Conservation (phyloP, 495 filamentous ascomycete genomes). For the Xylaria palmicola region DNA sequence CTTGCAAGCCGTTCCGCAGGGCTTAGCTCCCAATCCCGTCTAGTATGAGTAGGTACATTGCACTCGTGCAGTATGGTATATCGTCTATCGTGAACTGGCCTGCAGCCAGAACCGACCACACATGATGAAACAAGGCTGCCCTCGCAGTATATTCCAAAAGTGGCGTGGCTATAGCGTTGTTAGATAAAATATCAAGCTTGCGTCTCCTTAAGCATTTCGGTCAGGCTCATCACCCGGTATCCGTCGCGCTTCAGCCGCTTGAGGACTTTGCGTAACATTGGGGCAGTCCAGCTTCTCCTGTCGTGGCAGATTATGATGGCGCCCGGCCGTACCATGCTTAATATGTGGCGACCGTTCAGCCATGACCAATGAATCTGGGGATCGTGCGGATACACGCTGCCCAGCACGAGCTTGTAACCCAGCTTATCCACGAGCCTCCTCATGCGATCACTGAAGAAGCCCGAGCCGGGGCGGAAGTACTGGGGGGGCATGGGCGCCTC, state of each 20-base stretch:
- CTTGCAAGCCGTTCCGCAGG: not conserved
- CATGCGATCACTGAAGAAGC: constrained; percentile 73
- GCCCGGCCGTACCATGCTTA: constrained; percentile 74
- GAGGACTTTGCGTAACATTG: constrained; percentile 70
- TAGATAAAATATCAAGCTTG: not conserved
- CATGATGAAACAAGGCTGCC: not conserved
- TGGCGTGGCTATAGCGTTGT: too few species aligned
- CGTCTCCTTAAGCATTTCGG: constrained; percentile 53
- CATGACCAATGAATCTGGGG: constrained; percentile 66
- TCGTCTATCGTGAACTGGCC: not conserved
- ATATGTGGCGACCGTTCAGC: constrained; percentile 74
- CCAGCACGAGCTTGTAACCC: constrained; percentile 68
- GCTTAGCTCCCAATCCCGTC: not conserved
- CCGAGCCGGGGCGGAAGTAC: constrained; percentile 79
- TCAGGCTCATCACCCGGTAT: constrained; percentile 67
- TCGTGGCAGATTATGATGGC: constrained; percentile 83
- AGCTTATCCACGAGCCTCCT: constrained; percentile 51
- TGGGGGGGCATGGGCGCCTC: constrained; percentile 39
- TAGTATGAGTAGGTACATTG: not conserved
- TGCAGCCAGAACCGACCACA: not conserved
- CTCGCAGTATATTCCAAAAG: not conserved
- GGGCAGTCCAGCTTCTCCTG: constrained; percentile 71
- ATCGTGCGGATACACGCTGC: constrained; percentile 85
- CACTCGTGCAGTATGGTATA: not conserved
- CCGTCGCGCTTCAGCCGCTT: constrained; percentile 65